These are phyloP conservation scores for Colletotrichum lupini DNA, from an alignment of 2,329 filamentous ascomycete species.

Conservation along the genomic window DNA sequence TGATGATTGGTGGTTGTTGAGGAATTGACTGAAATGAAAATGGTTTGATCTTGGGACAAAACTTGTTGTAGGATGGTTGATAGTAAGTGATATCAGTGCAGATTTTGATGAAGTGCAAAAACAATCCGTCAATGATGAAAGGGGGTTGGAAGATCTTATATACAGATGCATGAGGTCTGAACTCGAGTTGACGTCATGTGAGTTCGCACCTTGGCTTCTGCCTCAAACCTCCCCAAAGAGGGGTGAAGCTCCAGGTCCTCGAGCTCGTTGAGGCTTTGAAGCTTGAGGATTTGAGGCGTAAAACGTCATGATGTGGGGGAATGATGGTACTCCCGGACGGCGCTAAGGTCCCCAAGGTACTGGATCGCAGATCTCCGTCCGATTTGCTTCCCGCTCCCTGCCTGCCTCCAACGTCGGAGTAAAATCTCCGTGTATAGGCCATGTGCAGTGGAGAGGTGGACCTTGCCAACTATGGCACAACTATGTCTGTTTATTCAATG, in stretches of 20 bases:
- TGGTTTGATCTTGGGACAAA: no score
- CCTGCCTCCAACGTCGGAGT: no score
- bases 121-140: fast-evolving
- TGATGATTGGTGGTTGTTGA: constrained; percentile 34
- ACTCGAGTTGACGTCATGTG: constrained; percentile 21
- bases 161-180: background rate
- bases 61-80: no score
- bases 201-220: background rate
- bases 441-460: no score
- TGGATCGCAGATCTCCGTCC: no score
- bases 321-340: background rate
- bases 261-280: background rate
- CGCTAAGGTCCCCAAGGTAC: background rate
- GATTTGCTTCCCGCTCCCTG: no score
- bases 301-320: constrained; percentile 14
- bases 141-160: background rate
- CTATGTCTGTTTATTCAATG: no score
- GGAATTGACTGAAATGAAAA: no score
- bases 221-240: background rate
- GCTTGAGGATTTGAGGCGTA: background rate
- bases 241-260: background rate
- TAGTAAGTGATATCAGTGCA: no score
- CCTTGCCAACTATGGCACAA: no score
- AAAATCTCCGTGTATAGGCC: no score
- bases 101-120: no score